These are phyloP conservation scores for Lactifluus subvellereus DNA, from an alignment of 768 basidiomycete species.

Conservation along the genomic window DNA sequence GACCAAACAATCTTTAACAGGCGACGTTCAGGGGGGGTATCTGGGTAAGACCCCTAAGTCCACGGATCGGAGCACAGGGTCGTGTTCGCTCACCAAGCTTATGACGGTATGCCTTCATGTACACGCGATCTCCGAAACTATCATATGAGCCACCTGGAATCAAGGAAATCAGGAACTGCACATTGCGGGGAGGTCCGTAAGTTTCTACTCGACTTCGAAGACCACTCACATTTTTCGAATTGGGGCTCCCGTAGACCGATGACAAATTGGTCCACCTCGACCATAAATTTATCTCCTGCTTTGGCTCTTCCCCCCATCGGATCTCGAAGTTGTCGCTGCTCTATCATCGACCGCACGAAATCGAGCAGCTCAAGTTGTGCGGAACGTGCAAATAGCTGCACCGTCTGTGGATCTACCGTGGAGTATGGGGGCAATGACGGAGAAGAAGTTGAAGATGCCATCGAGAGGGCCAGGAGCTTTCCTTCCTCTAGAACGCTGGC, in stretches of 20 bases:
- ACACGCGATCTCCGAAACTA: constrained; percentile 23
- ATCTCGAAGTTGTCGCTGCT: constrained; percentile 19
- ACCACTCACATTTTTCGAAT: constrained; percentile 20
- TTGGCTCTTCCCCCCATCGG: constrained; percentile 19
- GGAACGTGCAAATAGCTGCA: constrained; percentile 13
- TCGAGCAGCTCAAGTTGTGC: constrained; percentile 20
- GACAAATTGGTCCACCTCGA: constrained; percentile 23
- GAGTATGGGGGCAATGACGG: constrained; percentile 16
- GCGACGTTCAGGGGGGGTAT: constrained; percentile 19
- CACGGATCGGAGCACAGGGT: constrained; percentile 12
- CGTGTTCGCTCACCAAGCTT: constrained; percentile 13
- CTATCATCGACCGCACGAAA: constrained; percentile 22
- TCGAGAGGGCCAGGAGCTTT: constrained; percentile 10
- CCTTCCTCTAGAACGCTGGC: constrained; percentile 13
- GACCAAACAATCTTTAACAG: constrained; percentile 21
- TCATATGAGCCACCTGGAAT: constrained; percentile 20
- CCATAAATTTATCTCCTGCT: constrained; percentile 21
- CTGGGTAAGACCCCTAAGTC: constrained; percentile 16
- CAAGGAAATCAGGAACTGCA: constrained; percentile 13
- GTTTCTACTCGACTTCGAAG: constrained; percentile 7
- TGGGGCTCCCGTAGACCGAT: constrained; percentile 21
- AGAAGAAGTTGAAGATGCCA: constrained; percentile 19
- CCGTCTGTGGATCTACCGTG: constrained; percentile 10
- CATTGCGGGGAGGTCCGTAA: constrained; percentile 5
- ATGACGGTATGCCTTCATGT: constrained; percentile 23